Evolutionary conservation across 176 grass and related monocot genomes (phyloP), one percentile per base, ranked within the genome.

Genomic region (Secale cereale): DNA sequence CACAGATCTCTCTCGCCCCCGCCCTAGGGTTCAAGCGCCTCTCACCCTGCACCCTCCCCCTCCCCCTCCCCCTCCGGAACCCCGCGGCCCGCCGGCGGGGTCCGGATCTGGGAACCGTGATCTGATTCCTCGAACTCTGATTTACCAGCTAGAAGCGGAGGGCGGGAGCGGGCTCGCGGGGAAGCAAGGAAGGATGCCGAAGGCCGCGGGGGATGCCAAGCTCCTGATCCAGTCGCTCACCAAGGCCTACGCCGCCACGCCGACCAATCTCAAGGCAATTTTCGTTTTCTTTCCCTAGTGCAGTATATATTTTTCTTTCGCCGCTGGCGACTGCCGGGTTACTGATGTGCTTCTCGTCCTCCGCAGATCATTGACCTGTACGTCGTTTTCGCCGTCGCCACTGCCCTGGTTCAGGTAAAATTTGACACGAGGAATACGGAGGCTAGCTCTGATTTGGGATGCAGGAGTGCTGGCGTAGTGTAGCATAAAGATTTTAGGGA

Each of bases 301-400:
- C n/a, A n/a, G n/a, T n/a, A n/a, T 15, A 5, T 7, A 3, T 41
- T 5, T 48, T 50, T 5, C 17, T 50, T 50, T 5, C 46, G 28
- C 54, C 17, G 8, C 70, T 10, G 5, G 1, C 6, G 14, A 14
- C 39, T 16, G 70, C 37, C 2, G 35, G 10, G 73, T 64, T 7
- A 28, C 16, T 89, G 16, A 67, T 26, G 17, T 0, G 28, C 19
- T 48, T 59, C 6, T 50, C 12, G 59, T 63, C 23, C 30, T 13
- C 61, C 76, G 84, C 81, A 99, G 97, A 96, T 96, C 17, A 89
- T 99, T 41, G 97, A 96, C 85, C 65, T 99, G 23, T 99, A 96
- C 14, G 91, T 96, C 79, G 77, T 94, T 79, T 96, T 89, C 10
- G 86, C 91, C 0, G 79, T 99, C 15, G 80, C 86, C 10, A 92